Base-by-base conservation (phyloP, 805 yeast genomes). In the Saturnispora diversa region DNA sequence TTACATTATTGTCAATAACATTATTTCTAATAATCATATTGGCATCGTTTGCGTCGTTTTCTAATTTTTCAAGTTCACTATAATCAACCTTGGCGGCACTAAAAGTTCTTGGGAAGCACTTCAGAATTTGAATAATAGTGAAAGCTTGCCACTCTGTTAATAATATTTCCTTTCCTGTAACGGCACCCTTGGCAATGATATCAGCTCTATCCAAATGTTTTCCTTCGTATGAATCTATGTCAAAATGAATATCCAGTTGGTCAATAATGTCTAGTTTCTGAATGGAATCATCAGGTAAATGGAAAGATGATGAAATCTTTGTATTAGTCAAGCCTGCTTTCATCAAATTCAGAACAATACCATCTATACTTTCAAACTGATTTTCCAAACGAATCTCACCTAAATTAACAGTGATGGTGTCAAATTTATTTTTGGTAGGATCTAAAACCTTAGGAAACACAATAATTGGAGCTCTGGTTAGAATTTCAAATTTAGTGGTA, bases 321-420 rank as follows among this genome's bases (percentile, higher is more conserved):
- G 87, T 78, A 36, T 85, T 77, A 32, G 86, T 66, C 16, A 92
- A 63, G 0, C 95, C 94, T 6, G 85, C 71, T 12, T 66, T 55
- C 11, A 88, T 74, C 6, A 68, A 54, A 52, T 85, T 87, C 17
- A 74, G 61, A 9, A 65, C 50, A 7, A n/a, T 11, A 3, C 35
- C 50, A 6, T 51, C 53, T 2, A 54, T 52, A 9, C 55, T 50
- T 3, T 54, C 53, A 54, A 84, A 87, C 9, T 58, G 58, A 56
- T 88, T 92, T 3, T 68, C 63, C 13, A 87, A 74, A 48, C 72
- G 80, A 8, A 92, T 63, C 54, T 90, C 95, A 48, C 98, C 98
- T 37, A 88, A 66, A 50, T 84, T 75, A 13, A 81, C 74, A 0
- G 82, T 77, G 25, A 90, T 55, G 15, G 72, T 62, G 52, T 90